Percentiles rank a stretch among this genome's conserved stretches.
These are phyloP conservation scores for Globisporangium orthogonon DNA, from an alignment of 352 stramenopile genomes.

Conservation along the genomic window DNA sequence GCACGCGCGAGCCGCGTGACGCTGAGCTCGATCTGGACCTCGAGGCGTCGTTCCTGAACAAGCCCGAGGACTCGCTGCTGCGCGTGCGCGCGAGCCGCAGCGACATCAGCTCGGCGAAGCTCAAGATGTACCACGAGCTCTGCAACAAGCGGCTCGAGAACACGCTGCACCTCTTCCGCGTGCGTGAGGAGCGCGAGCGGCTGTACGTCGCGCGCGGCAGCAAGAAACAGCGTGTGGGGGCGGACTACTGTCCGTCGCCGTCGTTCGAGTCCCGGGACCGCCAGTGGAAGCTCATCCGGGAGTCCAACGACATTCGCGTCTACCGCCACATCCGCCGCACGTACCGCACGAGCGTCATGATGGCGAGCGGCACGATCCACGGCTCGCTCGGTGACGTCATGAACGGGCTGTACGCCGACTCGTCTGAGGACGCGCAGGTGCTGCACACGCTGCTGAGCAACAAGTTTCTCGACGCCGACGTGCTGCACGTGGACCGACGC, in stretches of 20 bases:
- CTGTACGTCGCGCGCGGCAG: slow-evolving; percentile 10
- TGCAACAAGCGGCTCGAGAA: slow-evolving; percentile 35
- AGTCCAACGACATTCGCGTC: slow-evolving; percentile 56
- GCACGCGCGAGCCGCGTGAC: slow-evolving; percentile 7
- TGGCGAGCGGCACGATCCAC: slow-evolving; percentile 56
- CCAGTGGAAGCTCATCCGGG: slow-evolving; percentile 64
- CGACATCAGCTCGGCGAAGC: slow-evolving; percentile 32
- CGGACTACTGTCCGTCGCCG: neutral
- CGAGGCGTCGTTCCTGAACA: slow-evolving; percentile 13
- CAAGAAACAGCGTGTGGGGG: slow-evolving; percentile 15
- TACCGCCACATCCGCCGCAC: slow-evolving; percentile 40
- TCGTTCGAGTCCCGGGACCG: slow-evolving; percentile 14
- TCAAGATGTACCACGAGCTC: slow-evolving; percentile 43
- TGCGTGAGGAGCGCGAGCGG: slow-evolving; percentile 36
- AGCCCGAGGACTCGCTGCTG: slow-evolving; percentile 10
- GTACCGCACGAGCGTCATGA: slow-evolving; percentile 37
- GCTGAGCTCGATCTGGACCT: slow-evolving; percentile 10
- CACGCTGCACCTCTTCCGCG: slow-evolving; percentile 36
- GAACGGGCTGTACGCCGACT: slow-evolving; percentile 74
- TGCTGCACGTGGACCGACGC: slow-evolving; percentile 66
- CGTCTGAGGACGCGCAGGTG: slow-evolving; percentile 55
- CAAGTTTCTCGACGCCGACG: slow-evolving; percentile 42
- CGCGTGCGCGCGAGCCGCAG: slow-evolving; percentile 14
- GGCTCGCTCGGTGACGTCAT: slow-evolving; percentile 63
- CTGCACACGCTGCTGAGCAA: slow-evolving; percentile 55